These are phyloP conservation scores for Naganishia onofrii DNA, from an alignment of 768 basidiomycete genomes.

Conservation along the genomic window DNA sequence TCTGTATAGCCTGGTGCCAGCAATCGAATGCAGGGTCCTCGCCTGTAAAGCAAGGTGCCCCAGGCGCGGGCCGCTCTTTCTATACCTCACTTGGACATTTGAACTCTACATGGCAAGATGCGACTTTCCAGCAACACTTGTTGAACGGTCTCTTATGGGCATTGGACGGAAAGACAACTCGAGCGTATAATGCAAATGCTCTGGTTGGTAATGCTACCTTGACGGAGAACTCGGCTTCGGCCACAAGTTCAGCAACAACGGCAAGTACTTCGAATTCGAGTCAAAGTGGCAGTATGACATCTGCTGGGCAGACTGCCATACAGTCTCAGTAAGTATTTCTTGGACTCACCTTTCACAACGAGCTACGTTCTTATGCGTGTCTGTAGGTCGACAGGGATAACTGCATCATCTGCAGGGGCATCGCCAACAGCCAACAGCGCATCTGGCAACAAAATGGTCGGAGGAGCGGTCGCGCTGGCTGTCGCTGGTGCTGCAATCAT, in stretches of 20 bases:
- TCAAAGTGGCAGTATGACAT: neutral
- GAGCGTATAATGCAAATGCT: slow-evolving; percentile 63
- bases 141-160: slow-evolving; percentile 73
- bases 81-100: slow-evolving; percentile 79
- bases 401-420: neutral
- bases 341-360: neutral
- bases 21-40: slow-evolving; percentile 68
- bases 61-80: slow-evolving; percentile 68
- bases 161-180: slow-evolving; percentile 67
- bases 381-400: neutral
- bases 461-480: slow-evolving; percentile 27
- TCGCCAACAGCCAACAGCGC: slow-evolving; percentile 17
- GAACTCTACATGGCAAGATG: slow-evolving; percentile 67
- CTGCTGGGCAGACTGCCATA: neutral
- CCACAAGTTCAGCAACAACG: slow-evolving; percentile 1
- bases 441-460: neutral
- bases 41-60: slow-evolving; percentile 48
- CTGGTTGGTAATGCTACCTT: slow-evolving; percentile 59
- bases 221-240: neutral
- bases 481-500: slow-evolving; percentile 11
- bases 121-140: slow-evolving; percentile 69
- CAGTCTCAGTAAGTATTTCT: neutral
- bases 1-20: slow-evolving; percentile 69
- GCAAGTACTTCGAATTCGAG: neutral
- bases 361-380: neutral